A percentile compares a stretch with the other conserved stretches of the same genome.
Evolutionary conservation across 495 filamentous ascomycete genomes (phyloP).

Genomic region (Xylaria curta): DNA sequence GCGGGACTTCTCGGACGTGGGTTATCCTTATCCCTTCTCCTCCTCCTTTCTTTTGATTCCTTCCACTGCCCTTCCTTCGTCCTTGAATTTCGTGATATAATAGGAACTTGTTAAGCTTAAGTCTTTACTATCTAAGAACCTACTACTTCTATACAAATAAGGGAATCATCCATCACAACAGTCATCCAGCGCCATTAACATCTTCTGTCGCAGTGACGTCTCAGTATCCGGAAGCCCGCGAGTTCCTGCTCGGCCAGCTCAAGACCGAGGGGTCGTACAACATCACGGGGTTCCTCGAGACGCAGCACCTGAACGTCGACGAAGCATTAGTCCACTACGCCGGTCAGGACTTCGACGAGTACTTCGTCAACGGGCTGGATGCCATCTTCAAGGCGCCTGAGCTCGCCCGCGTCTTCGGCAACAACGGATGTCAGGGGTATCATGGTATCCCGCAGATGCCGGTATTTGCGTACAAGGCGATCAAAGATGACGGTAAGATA

Average conservation of each 20-base stretch:
- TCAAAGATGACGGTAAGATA: not conserved
- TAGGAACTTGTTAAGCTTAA: too few relatives aligned
- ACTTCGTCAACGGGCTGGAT: conserved; percentile 4
- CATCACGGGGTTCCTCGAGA: not conserved
- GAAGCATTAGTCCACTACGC: not conserved
- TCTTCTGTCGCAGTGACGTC: not conserved
- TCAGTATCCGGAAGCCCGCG: not conserved
- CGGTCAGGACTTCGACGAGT: not conserved
- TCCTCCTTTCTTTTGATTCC: not conserved
- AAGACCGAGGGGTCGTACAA: not conserved
- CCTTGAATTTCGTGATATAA: not conserved
- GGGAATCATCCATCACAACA: not conserved
- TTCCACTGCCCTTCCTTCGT: not conserved
- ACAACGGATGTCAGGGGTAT: not conserved
- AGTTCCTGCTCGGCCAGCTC: not conserved
- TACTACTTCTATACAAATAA: not conserved
- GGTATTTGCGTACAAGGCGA: not conserved
- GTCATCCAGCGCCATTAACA: not conserved
- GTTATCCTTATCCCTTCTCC: not conserved
- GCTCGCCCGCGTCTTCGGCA: not conserved
- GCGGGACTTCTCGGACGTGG: not conserved
- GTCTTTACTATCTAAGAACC: not conserved
- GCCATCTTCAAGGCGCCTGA: not conserved
- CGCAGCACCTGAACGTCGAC: not conserved
- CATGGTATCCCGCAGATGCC: conserved; percentile 1